Percentiles rank a stretch among this genome's conserved stretches.
phyloP scores from a whole-genome alignment of 768 basidiomycete genomes.

The Boletellus ananas region DNA sequence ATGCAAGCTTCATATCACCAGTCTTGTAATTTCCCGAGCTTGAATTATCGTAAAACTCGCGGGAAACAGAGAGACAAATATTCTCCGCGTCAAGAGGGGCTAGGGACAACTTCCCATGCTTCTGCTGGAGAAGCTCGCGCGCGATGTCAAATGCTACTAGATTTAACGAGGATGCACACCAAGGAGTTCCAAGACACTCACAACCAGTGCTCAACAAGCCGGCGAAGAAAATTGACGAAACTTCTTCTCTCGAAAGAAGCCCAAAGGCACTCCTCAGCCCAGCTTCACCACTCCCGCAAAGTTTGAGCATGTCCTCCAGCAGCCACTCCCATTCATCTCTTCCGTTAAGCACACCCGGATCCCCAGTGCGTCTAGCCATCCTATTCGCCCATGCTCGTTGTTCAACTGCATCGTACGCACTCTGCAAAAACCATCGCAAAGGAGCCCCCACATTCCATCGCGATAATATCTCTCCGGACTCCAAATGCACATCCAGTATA shows the following conservation, averaged over 20 bases:
- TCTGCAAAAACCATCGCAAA: conserved; percentile 87
- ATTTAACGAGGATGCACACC: conserved; percentile 8
- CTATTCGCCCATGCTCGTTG: conserved; percentile 85
- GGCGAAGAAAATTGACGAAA: conserved; percentile 77
- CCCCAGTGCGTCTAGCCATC: conserved; percentile 72
- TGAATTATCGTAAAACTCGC: conserved; percentile 95
- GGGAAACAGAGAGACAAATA: conserved; percentile 74
- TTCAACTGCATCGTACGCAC: conserved; percentile 55
- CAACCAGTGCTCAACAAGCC: conserved; percentile 85
- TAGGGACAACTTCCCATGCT: conserved; percentile 46
- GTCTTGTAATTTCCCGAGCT: conserved; percentile 85
- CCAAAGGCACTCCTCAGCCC: conserved; percentile 78
- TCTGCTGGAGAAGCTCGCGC: conserved; percentile 52
- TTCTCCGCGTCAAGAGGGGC: conserved; percentile 57
- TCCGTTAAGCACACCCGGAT: conserved; percentile 49
- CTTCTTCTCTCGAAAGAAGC: conserved; percentile 62
- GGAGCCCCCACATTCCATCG: conserved; percentile 84
- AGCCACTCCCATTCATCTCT: conserved; percentile 84
- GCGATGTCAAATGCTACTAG: conserved; percentile 64
- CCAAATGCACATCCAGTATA: conserved; percentile 89
- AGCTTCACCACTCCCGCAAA: conserved; percentile 60
- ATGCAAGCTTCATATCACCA: conserved; percentile 96
- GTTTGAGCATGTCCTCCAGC: conserved; percentile 85
- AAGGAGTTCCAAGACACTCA: conserved; percentile 43
- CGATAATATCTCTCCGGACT: conserved; percentile 87